These are phyloP conservation scores for Eucalyptus curtisii DNA, from an alignment of 345 rosid genomes.

Conservation along the genomic window DNA sequence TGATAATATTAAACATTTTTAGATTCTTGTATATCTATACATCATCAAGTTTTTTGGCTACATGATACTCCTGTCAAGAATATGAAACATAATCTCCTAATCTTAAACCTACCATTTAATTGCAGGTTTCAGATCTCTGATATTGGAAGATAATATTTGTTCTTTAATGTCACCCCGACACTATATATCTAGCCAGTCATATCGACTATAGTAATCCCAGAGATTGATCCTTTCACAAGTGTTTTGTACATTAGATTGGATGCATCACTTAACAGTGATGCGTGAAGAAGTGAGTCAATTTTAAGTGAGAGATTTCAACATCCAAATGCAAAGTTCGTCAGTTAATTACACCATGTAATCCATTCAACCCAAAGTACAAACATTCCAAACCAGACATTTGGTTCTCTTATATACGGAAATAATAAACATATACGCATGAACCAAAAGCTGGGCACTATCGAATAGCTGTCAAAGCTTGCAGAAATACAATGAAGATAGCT, in stretches of 20 bases:
- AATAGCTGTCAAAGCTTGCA: neutral
- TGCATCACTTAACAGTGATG: too few species aligned
- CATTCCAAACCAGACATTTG: too few species aligned
- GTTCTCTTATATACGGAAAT: neutral
- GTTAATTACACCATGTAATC: too few species aligned
- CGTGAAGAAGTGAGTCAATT: too few species aligned
- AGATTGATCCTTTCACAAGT: neutral
- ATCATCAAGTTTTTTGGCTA: neutral
- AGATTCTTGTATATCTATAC: too few species aligned
- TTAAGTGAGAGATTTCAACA: too few species aligned
- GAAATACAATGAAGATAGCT: neutral
- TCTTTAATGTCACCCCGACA: neutral
- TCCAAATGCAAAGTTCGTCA: too few species aligned
- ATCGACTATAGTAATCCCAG: too few species aligned
- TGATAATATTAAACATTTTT: neutral
- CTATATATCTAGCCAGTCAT: too few species aligned
- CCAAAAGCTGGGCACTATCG: neutral
- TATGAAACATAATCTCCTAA: neutral
- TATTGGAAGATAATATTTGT: neutral
- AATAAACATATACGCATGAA: neutral
- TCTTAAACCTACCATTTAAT: neutral
- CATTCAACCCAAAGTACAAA: too few species aligned
- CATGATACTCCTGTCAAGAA: too few species aligned
- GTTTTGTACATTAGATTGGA: too few species aligned
- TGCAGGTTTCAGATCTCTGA: accelerated